Conservation (phyloP, 345 rosid genomes). For the Syzygium aromaticum region DNA sequence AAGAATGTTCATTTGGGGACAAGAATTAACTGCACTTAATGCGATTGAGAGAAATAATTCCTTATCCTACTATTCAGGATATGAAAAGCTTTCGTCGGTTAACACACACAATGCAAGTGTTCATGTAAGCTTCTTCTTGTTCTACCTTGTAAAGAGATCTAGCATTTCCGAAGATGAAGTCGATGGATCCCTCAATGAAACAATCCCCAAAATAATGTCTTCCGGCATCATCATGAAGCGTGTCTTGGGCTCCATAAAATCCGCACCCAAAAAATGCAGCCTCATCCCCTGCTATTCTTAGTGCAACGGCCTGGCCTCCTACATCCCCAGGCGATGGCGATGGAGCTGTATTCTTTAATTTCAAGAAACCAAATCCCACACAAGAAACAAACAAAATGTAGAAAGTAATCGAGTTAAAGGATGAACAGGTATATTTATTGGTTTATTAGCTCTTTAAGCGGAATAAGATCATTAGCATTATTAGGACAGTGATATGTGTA, state of each 20-base stretch:
- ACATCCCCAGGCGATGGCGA: slow-evolving; percentile 49
- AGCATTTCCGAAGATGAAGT: slow-evolving; percentile 72
- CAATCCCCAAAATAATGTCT: slow-evolving; percentile 65
- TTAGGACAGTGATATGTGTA: background rate
- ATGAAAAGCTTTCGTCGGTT: background rate
- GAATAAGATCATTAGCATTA: background rate
- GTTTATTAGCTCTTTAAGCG: background rate
- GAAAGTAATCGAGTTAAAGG: background rate
- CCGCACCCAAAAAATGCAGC: slow-evolving; percentile 80
- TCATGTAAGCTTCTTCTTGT: background rate
- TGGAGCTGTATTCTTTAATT: slow-evolving; percentile 61
- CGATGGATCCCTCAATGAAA: slow-evolving; percentile 82
- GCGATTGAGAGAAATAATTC: background rate
- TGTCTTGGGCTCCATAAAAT: slow-evolving; percentile 86
- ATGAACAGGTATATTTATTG: background rate
- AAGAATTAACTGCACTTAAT: background rate
- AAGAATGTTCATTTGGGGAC: background rate
- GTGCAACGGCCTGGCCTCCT: slow-evolving; percentile 82
- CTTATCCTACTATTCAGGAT: background rate
- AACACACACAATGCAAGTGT: background rate
- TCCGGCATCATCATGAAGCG: slow-evolving; percentile 66
- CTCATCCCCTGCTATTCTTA: slow-evolving; percentile 64
- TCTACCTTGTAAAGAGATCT: slow-evolving; percentile 56
- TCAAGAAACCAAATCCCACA: background rate
- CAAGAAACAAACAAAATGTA: background rate